phyloP scores from a whole-genome alignment of 1,284 basidiomycete species.

The Amylostereum areolatum region DNA sequence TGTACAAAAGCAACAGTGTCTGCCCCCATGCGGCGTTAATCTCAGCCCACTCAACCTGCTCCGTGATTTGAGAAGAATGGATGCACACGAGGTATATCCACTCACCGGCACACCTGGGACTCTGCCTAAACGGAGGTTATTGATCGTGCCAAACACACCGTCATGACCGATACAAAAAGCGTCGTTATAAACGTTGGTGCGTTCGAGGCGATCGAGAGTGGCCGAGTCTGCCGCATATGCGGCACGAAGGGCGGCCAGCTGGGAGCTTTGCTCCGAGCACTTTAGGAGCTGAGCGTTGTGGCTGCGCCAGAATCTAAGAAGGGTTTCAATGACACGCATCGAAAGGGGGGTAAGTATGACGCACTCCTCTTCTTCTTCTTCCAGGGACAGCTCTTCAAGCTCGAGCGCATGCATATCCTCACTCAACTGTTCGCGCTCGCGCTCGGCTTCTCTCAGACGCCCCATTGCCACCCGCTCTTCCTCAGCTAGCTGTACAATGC shows the following conservation, averaged over 20 bases:
- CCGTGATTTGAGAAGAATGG: constrained; percentile 2
- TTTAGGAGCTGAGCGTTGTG: constrained; percentile 69
- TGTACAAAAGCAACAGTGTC: constrained; percentile 86
- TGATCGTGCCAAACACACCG: constrained; percentile 93
- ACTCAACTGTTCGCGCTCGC: constrained; percentile 69
- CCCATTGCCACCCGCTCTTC: constrained; percentile 71
- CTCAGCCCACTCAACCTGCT: constrained; percentile 93
- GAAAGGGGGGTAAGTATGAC: constrained; percentile 25
- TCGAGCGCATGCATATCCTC: constrained; percentile 70
- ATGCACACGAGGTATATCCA: constrained; percentile 9
- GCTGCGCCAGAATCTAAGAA: constrained; percentile 73
- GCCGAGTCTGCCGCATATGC: constrained; percentile 72
- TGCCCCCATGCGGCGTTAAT: constrained; percentile 99
- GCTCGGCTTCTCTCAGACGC: constrained; percentile 68
- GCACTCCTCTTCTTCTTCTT: constrained; percentile 75
- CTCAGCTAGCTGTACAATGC: constrained; percentile 67
- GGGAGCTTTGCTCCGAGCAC: constrained; percentile 59
- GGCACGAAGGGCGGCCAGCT: constrained; percentile 66
- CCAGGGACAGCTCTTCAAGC: constrained; percentile 68
- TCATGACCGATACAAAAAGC: constrained; percentile 98
- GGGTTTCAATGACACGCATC: constrained; percentile 8
- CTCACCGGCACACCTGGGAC: constrained; percentile 70
- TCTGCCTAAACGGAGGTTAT: constrained; percentile 87
- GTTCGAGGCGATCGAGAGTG: constrained; percentile 80
- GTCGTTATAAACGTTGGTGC: constrained; percentile 97